Percentiles rank a stretch among this genome's conserved stretches.
Evolutionary conservation across 352 stramenopile species (phyloP).

Genomic region (Globisporangium cylindrosporum): DNA sequence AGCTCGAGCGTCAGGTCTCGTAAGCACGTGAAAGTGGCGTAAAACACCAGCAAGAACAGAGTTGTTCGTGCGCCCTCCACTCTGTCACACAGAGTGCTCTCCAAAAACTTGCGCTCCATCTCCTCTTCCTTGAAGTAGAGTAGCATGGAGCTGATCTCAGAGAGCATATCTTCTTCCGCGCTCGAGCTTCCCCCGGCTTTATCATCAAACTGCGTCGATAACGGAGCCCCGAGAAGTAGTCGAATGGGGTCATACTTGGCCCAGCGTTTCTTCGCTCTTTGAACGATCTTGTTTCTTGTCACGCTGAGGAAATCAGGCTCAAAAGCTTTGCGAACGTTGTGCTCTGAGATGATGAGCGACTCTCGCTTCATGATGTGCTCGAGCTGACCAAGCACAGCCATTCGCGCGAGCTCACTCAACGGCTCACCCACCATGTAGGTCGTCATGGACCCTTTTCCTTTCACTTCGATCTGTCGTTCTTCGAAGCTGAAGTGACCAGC

Average conservation of each 20-base stretch:
- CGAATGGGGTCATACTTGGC: conserved; percentile 57
- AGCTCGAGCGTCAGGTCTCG: conserved; percentile 58
- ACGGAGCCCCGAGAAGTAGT: conserved; percentile 49
- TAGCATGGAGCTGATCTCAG: conserved; percentile 54
- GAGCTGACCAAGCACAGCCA: conserved; percentile 56
- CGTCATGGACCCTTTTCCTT: conserved; percentile 84
- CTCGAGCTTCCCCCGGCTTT: conserved; percentile 25
- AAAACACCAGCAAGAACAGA: conserved; percentile 48
- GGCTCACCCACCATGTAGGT: conserved; percentile 81
- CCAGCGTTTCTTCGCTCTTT: conserved; percentile 51
- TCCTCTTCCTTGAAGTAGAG: conserved; percentile 65
- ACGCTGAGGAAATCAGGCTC: conserved; percentile 53
- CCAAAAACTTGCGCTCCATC: conserved; percentile 76
- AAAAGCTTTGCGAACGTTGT: conserved; percentile 36
- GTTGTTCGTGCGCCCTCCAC: conserved; percentile 65
- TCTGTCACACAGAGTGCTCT: conserved; percentile 55
- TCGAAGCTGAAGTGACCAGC: conserved; percentile 74
- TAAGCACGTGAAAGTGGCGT: conserved; percentile 65
- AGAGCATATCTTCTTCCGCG: conserved; percentile 63
- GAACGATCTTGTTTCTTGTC: conserved; percentile 48
- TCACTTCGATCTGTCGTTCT: conserved; percentile 78
- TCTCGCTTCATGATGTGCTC: conserved; percentile 69
- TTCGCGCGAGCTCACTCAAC: conserved; percentile 53
- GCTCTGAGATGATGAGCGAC: conserved; percentile 53
- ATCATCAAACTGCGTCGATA: conserved; percentile 26